Evolutionary conservation across 1,284 basidiomycete genomes (phyloP).

Genomic region (Microbotryomycetes sp.): DNA sequence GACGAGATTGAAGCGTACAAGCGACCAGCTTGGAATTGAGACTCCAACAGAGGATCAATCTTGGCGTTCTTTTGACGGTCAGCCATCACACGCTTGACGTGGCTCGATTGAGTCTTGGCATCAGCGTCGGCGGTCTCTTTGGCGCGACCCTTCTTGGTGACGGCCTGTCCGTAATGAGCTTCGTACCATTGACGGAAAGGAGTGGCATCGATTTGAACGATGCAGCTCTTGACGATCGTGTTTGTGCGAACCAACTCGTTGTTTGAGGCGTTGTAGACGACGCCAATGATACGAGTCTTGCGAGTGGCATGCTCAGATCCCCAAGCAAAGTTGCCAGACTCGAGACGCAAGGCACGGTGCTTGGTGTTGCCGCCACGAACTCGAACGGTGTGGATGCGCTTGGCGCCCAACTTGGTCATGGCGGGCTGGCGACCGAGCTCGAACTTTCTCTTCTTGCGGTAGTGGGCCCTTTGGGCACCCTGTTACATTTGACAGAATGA

Average conservation of each 20-base stretch:
- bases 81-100: constrained; percentile 74
- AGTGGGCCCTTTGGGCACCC: constrained; percentile 83
- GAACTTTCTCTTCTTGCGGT: constrained; percentile 51
- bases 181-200: constrained; percentile 99
- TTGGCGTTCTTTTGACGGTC: constrained; percentile 90
- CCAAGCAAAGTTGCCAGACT: constrained; percentile 95
- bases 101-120: constrained; percentile 77
- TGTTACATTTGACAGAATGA: background rate
- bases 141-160: constrained; percentile 74
- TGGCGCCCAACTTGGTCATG: constrained; percentile 86
- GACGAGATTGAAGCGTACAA: constrained; percentile 83
- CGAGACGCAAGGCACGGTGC: constrained; percentile 87
- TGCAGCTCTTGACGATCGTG: constrained; percentile 88
- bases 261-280: constrained; percentile 97
- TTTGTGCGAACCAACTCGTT: constrained; percentile 98
- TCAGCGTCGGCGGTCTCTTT: constrained; percentile 47
- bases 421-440: constrained; percentile 59
- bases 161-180: constrained; percentile 85
- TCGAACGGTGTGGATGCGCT: constrained; percentile 87
- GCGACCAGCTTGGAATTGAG: constrained; percentile 79
- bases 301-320: constrained; percentile 81
- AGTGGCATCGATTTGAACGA: constrained; percentile 92
- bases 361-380: constrained; percentile 89
- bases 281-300: constrained; percentile 90
- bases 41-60: constrained; percentile 77